phyloP scores from a whole-genome alignment of 108 stramenopile genomes.

The Nitzschia palea region DNA sequence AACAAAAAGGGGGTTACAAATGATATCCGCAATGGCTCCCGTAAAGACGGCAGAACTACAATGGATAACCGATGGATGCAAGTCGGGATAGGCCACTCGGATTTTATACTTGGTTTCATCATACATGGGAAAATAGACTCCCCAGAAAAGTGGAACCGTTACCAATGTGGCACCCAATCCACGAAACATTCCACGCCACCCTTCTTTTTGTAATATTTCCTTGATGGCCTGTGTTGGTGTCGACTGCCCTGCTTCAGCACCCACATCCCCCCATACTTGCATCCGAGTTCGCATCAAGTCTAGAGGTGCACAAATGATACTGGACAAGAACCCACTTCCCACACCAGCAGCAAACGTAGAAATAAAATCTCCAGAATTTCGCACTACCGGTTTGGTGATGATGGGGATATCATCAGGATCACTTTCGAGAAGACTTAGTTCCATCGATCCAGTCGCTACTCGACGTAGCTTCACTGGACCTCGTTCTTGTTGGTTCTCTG shows the following conservation, averaged over 20 bases:
- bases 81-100: slow-evolving; percentile 18
- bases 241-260: neutral
- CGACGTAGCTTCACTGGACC: neutral
- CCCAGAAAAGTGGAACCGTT: slow-evolving; percentile 92
- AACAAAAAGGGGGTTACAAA: slow-evolving; percentile 93
- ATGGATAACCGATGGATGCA: slow-evolving; percentile 67
- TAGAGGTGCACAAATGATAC: slow-evolving; percentile 85
- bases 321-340: slow-evolving; percentile 75
- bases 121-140: slow-evolving; percentile 72
- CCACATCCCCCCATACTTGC: slow-evolving; percentile 81
- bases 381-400: neutral
- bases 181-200: slow-evolving; percentile 82
- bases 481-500: neutral
- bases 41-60: slow-evolving; percentile 72
- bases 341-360: slow-evolving; percentile 76
- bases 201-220: slow-evolving; percentile 70
- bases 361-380: slow-evolving; percentile 45
- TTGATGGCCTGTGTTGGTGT: slow-evolving; percentile 26
- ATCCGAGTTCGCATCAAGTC: slow-evolving; percentile 85
- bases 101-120: slow-evolving; percentile 47
- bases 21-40: slow-evolving; percentile 83
- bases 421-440: neutral
- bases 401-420: neutral
- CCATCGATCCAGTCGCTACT: neutral
- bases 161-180: slow-evolving; percentile 85